Base-by-base conservation (phyloP, 2,329 filamentous ascomycete genomes). In the Chrysoporthe austroafricana region DNA sequence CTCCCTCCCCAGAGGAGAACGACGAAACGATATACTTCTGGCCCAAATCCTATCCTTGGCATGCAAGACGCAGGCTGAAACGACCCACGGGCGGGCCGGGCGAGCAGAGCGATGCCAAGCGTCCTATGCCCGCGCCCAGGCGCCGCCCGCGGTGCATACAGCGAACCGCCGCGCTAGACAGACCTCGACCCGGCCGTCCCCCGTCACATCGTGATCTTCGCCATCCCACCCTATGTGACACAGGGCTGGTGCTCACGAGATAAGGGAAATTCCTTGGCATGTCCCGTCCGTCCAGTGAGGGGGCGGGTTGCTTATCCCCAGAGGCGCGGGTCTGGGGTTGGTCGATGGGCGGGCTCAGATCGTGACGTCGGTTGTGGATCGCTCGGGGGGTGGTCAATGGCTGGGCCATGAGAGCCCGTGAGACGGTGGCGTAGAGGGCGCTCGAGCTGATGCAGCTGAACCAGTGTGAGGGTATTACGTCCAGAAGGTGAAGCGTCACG, bases 231-330 rank as follows among this genome's bases (percentile, higher is more conserved):
- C 52, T 56, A 56, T 26, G 34, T 4, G 21, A 56, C 2, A 56
- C 64, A 62, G 58, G 64, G 64, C 62, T 62, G 58, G 52, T 42
- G 57, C 43, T n/a, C 48, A 26, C 64, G 64, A 66, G 64, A 66
- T 66, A 66, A 66, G 58, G 16, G 60, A 26, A 26, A 39, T 39
- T 39, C 36, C 64, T 66, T 66, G 64, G 64, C 64, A 54, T 43
- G 18, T 21, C 50, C 46, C 54, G 62, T 66, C 26, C 62, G 36
- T 62, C 64, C 64, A 62, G 42, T 57, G 62, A 50, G 44, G 9
- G 9, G 9, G 36, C 36, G 36, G 36, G 36, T 39, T 39, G 5
- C 36, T 39, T 39, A 39, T 39, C 9, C 9, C 36, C 36, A 61
- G 58, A 61, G 39, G 14, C 42, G 26, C 26, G 57, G 57, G 39